Base-by-base conservation (phyloP, 2,329 filamentous ascomycete species). In the Exophiala mesophila region DNA sequence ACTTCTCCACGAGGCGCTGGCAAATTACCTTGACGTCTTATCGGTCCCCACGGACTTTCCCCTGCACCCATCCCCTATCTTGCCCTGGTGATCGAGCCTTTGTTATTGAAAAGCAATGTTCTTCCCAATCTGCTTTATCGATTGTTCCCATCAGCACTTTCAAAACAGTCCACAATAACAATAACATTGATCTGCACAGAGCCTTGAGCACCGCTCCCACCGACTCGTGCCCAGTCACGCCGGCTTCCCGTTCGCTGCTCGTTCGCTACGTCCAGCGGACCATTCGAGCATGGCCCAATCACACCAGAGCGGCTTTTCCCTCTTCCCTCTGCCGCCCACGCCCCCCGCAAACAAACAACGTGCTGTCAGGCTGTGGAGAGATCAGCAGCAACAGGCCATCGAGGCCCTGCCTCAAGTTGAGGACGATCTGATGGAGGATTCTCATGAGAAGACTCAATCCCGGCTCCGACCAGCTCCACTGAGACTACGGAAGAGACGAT, bases 11-110 rank as follows among this genome's bases (percentile, higher is more conserved):
- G 23, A 26, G 23, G 23, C 23, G 23, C 23, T 26, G 23, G 7
- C 44, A 47, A 47, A 42, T 47, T 40, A 35, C 20, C 28, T 31
- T 47, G 44, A 47, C 44, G 35, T 35, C 10, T 34, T 39, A 7
- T 9, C 16, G 13, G 24, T 43, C 39, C 30, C 44, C 44, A 47
- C 44, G 44, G 44, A 47, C 35, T 36, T 15, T 47, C 39, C 44
- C 44, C 44, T 47, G 44, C 44, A 38, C 40, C 44, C 39, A 47
- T 47, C 44, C 44, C 44, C 39, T 47, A 47, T 43, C 44, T 21
- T 39, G 39, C 44, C 24, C 24, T 12, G 35, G 36, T 23, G 28
- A 43, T 34, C 23, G 36, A 40, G 35, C 36, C 35, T 36, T 30
- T 39, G 24, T 26, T 18, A 37, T 47, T 47, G 18, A 47, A 43